Evolutionary conservation across 164 flowering plant genomes (phyloP).

Genomic region (Platanus orientalis): DNA sequence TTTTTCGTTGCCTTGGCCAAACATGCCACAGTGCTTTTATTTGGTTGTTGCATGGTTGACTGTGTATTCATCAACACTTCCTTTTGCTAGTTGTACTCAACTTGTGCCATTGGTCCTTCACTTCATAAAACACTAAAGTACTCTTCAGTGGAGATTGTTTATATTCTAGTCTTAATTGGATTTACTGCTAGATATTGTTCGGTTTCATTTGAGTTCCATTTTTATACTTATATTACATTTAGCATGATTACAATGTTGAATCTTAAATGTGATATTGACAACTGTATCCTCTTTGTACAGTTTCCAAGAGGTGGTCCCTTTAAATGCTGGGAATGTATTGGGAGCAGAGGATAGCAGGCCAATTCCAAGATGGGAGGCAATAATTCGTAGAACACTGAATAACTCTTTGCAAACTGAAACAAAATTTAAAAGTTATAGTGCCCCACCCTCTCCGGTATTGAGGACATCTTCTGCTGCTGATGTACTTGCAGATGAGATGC

Average conservation of each 20-base stretch:
- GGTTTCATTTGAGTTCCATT: not conserved
- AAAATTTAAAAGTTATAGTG: conserved; percentile 67
- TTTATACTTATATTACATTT: not conserved
- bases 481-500: conserved; percentile 46
- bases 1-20: too few relatives aligned
- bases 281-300: conserved; percentile 28
- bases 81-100: too few relatives aligned
- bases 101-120: too few relatives aligned
- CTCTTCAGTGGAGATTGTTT: too few relatives aligned
- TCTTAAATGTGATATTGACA: not conserved
- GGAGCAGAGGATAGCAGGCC: conserved; percentile 58
- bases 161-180: too few relatives aligned
- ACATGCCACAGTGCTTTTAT: too few relatives aligned
- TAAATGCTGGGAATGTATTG: conserved; percentile 55
- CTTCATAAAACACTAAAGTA: too few relatives aligned
- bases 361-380: conserved; percentile 87
- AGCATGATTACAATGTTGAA: not conserved
- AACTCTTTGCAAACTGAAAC: conserved; percentile 53
- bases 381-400: conserved; percentile 79
- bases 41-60: too few relatives aligned
- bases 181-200: too few relatives aligned
- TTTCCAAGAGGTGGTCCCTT: conserved; percentile 61
- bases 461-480: conserved; percentile 63
- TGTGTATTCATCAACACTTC: too few relatives aligned
- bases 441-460: conserved; percentile 84